Percentiles rank a stretch among this genome's conserved stretches.
phyloP scores from a whole-genome alignment of 805 yeast genomes.

The Candida maesae region DNA sequence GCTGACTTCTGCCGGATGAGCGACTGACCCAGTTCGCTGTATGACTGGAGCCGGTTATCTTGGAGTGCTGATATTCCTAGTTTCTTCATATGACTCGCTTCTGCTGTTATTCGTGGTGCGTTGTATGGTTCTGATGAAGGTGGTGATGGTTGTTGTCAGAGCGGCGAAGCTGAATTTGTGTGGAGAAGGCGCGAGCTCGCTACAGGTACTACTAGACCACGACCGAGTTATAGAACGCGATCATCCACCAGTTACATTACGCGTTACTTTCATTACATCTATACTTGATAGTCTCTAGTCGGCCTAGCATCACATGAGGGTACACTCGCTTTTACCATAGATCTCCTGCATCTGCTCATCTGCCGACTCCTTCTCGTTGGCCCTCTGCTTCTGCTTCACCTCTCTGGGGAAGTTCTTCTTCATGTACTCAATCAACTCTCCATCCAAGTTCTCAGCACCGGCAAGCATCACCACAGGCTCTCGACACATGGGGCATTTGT shows the following conservation, averaged over 20 bases:
- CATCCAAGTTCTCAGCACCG: conserved; percentile 56
- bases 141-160: too few species aligned
- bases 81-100: conserved; percentile 30
- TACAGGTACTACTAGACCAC: too few species aligned
- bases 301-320: conserved; percentile 8
- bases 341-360: conserved; percentile 35
- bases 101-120: background rate
- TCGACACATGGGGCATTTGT: conserved; percentile 65
- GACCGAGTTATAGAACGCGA: too few species aligned
- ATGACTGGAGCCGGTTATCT: conserved; percentile 13
- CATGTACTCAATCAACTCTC: conserved; percentile 47
- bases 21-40: conserved; percentile 21
- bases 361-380: conserved; percentile 45
- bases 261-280: background rate
- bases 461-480: conserved; percentile 52
- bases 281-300: too few species aligned
- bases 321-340: conserved; percentile 20
- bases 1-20: conserved; percentile 48
- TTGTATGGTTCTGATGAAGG: too few species aligned
- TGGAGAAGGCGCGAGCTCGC: background rate
- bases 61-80: conserved; percentile 48
- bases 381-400: conserved; percentile 56
- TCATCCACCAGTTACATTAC: background rate
- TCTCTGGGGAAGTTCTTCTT: conserved; percentile 63
- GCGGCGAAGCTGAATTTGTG: background rate